A percentile compares a stretch with the other conserved stretches of the same genome.
phyloP scores from a whole-genome alignment of 257 asterid genomes.

The Petunia axillaris region DNA sequence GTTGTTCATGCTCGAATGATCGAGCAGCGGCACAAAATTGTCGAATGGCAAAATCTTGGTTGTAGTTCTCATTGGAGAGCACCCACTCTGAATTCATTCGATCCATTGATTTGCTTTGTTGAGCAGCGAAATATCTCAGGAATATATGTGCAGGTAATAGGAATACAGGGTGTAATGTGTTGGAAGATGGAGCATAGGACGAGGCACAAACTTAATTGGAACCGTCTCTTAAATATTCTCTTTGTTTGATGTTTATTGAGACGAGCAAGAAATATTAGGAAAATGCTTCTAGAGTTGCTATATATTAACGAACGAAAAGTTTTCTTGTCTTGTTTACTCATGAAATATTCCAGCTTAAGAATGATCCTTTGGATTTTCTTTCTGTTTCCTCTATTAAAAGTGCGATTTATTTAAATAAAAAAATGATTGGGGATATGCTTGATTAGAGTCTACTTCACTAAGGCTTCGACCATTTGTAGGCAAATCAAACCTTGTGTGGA shows the following conservation, averaged over 20 bases:
- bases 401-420: too few species aligned
- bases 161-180: neutral
- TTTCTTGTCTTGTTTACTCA: neutral
- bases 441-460: too few species aligned
- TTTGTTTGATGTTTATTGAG: too few species aligned
- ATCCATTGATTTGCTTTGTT: conserved; percentile 26
- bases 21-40: conserved; percentile 62
- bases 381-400: neutral
- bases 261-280: neutral
- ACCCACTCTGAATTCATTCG: conserved; percentile 35
- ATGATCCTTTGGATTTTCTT: neutral
- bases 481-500: too few species aligned
- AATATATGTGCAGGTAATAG: neutral
- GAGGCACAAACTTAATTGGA: too few species aligned
- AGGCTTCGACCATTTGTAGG: too few species aligned
- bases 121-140: neutral
- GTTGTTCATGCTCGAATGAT: conserved; percentile 37
- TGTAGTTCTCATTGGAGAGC: conserved; percentile 30
- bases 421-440: too few species aligned
- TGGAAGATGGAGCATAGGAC: neutral
- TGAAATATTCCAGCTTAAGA: neutral
- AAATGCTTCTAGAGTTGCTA: neutral
- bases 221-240: too few species aligned
- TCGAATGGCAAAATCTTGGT: conserved; percentile 50
- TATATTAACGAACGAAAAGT: neutral